Evolutionary conservation across 768 basidiomycete species (phyloP).

Genomic region (Gymnopilus dilepis): DNA sequence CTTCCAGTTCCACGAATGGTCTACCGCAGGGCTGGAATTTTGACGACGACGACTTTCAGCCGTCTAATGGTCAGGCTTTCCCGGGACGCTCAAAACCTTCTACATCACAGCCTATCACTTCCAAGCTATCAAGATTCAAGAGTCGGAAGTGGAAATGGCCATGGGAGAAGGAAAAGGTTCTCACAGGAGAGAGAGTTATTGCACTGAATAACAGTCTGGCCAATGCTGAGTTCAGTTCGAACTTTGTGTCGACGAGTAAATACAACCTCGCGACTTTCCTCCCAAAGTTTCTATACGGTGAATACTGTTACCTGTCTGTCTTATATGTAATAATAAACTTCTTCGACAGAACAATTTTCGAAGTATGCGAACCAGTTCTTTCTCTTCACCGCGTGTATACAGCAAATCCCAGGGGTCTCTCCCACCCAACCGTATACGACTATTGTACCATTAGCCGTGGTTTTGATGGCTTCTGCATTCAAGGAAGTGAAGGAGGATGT

Average conservation of each 20-base stretch:
- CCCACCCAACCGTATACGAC: constrained; percentile 96
- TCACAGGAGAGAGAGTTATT: constrained; percentile 78
- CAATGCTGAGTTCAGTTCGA: constrained; percentile 73
- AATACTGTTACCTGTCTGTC: neutral
- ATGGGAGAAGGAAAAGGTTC: constrained; percentile 73
- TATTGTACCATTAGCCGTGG: constrained; percentile 86
- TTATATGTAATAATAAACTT: constrained; percentile 12
- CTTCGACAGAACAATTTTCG: constrained; percentile 86
- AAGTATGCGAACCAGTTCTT: constrained; percentile 99
- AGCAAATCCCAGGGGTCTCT: constrained; percentile 97
- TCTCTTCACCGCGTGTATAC: constrained; percentile 95
- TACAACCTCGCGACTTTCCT: constrained; percentile 88
- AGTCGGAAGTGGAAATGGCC: constrained; percentile 78
- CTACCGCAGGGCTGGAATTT: constrained; percentile 76
- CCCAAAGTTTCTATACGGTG: constrained; percentile 93
- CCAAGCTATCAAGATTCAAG: constrained; percentile 29
- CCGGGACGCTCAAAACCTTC: constrained; percentile 48
- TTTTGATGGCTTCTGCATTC: constrained; percentile 91
- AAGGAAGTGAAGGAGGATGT: constrained; percentile 97
- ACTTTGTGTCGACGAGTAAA: constrained; percentile 93
- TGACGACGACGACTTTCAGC: constrained; percentile 64
- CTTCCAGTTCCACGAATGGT: constrained; percentile 54
- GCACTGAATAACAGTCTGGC: constrained; percentile 77
- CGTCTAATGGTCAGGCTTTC: constrained; percentile 43
- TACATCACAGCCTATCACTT: constrained; percentile 30